Evolutionary conservation across 257 asterid genomes (phyloP), one percentile per base, ranked within the genome.

Genomic region (Cordia subcordata): DNA sequence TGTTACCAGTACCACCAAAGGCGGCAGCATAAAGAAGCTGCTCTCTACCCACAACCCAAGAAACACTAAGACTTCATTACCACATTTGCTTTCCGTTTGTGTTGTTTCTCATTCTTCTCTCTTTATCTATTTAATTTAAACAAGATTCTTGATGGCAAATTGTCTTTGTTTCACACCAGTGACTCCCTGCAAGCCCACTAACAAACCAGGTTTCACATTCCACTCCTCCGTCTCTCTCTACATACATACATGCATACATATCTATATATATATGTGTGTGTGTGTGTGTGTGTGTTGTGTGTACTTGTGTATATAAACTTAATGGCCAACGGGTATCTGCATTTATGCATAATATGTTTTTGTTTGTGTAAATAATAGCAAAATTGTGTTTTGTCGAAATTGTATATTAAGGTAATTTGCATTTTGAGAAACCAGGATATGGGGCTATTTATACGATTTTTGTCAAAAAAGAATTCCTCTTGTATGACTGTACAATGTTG

Each of bases 181-280:
- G 59, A 22, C 75, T 19, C 72, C 92, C 72, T 56, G 67, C 0
- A 76, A 66, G 59, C 9, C 74, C 51, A 37, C 58, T 51, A 56
- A 55, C 51, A 83, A 74, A 67, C 74, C 80, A 13, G 83, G 91
- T 83, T 61, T 53, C 13, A 8, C 2, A 11, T 22, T 53, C n/a
- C 63, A 53, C 18, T 33, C 33, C 13, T 19, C 56, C 65, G 21
- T 56, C 33, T 42, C 21, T 64, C 58, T 60, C 32, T 55, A 1
- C 46, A 8, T 11, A 21, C 49, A 20, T 1, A 11, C 1, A 2
- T n/a, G n/a, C n/a, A n/a, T n/a, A n/a, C n/a, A n/a, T n/a, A 13
- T 14, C 57, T 57, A 12, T 50, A 0, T 66, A 1, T 20, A 6
- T 65, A 9, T 14, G 12, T 56, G n/a, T 14, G 20, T 10, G 1